Conservation (phyloP, 2,329 filamentous ascomycete species). For the Calycina herbarum region DNA sequence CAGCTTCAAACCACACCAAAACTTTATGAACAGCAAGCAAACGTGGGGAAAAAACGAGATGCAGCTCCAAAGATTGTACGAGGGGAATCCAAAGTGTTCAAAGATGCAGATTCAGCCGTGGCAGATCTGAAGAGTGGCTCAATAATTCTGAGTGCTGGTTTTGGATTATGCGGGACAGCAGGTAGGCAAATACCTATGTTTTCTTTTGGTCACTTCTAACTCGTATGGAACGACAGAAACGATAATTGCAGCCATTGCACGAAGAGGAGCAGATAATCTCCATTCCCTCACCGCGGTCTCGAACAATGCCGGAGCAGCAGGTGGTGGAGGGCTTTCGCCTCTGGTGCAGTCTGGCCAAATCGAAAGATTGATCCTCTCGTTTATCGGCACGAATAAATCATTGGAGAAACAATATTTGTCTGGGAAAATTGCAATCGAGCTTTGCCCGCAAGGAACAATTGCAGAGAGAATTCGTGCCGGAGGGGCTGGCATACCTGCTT, state of each 20-base stretch:
- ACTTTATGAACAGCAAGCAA: slow-evolving; percentile 26
- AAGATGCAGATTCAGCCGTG: slow-evolving; percentile 32
- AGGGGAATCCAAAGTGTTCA: slow-evolving; percentile 31
- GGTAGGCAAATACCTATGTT: slow-evolving; percentile 44
- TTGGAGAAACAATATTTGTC: slow-evolving; percentile 73
- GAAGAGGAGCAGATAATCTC: slow-evolving; percentile 54
- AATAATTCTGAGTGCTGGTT: slow-evolving; percentile 73
- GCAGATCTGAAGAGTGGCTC: slow-evolving; percentile 53
- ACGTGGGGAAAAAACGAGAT: slow-evolving; percentile 27
- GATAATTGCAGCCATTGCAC: slow-evolving; percentile 66
- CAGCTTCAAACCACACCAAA: slow-evolving; percentile 22
- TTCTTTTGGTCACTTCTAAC: background rate
- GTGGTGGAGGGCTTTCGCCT: slow-evolving; percentile 66
- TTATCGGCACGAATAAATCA: slow-evolving; percentile 74
- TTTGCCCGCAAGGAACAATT: slow-evolving; percentile 75
- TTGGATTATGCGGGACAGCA: slow-evolving; percentile 78
- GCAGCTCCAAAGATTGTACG: slow-evolving; percentile 28
- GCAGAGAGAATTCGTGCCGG: slow-evolving; percentile 72
- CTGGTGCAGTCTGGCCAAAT: slow-evolving; percentile 70
- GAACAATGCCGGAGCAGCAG: slow-evolving; percentile 75
- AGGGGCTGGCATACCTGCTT: slow-evolving; percentile 76
- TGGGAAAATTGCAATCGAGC: slow-evolving; percentile 72
- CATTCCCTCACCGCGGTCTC: slow-evolving; percentile 71
- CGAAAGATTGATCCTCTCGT: slow-evolving; percentile 70
- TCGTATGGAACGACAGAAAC: slow-evolving; percentile 52